A percentile compares a stretch with the other conserved stretches of the same genome.
These are phyloP conservation scores for Boletus coccyginus DNA, from an alignment of 768 basidiomycete genomes.

Conservation along the genomic window DNA sequence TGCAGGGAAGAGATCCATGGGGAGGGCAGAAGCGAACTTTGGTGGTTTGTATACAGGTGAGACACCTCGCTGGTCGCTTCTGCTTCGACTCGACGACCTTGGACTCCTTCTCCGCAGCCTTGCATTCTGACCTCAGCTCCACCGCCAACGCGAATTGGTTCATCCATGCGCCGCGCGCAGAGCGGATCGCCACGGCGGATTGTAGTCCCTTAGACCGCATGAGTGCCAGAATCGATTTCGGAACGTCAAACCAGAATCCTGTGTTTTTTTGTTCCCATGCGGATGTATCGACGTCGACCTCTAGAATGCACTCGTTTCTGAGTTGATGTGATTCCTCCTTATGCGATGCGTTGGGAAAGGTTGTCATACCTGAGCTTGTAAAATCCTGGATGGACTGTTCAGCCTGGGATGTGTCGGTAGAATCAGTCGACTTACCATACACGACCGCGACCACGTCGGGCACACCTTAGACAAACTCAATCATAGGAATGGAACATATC, in stretches of 20 bases:
- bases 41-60: too few relatives aligned
- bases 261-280: slow-evolving; percentile 72
- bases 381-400: slow-evolving; percentile 54
- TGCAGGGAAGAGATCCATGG: too few relatives aligned
- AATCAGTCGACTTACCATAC: slow-evolving; percentile 50
- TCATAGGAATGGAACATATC: background rate
- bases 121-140: slow-evolving; percentile 82
- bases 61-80: slow-evolving; percentile 63
- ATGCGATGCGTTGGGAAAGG: background rate
- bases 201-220: slow-evolving; percentile 55
- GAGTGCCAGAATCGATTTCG: slow-evolving; percentile 46
- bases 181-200: slow-evolving; percentile 78
- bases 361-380: slow-evolving; percentile 71
- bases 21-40: too few relatives aligned
- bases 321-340: background rate
- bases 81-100: slow-evolving; percentile 46
- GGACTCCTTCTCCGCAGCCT: slow-evolving; percentile 73
- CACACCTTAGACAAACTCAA: slow-evolving; percentile 42
- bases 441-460: slow-evolving; percentile 67
- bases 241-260: slow-evolving; percentile 81
- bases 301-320: slow-evolving; percentile 67
- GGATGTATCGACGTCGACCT: slow-evolving; percentile 72
- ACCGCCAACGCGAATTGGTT: slow-evolving; percentile 68
- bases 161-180: slow-evolving; percentile 79
- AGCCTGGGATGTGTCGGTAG: background rate